Conservation (phyloP, 352 stramenopile genomes). For the Phytophthora aleatoria region DNA sequence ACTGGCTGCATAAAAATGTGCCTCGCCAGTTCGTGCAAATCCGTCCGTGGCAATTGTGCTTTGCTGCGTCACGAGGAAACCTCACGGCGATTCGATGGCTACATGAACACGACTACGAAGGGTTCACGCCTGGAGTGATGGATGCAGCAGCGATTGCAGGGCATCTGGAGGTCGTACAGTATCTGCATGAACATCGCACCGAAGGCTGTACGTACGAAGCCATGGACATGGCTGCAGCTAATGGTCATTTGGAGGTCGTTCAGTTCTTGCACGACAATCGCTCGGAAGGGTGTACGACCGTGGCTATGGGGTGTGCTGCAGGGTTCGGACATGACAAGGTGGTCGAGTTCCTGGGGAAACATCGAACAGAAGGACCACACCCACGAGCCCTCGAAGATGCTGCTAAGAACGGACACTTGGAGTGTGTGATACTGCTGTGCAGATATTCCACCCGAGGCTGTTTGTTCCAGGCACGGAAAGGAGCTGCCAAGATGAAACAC, state of each 20-base stretch:
- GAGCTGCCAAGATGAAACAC: slow-evolving; percentile 42
- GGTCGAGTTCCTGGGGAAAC: slow-evolving; percentile 36
- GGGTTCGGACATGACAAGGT: slow-evolving; percentile 32
- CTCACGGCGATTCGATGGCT: slow-evolving; percentile 34
- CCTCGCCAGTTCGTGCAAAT: slow-evolving; percentile 29
- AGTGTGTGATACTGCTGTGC: slow-evolving; percentile 30
- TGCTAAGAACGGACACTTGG: slow-evolving; percentile 37
- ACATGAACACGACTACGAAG: slow-evolving; percentile 24
- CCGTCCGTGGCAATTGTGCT: slow-evolving; percentile 36
- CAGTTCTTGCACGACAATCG: slow-evolving; percentile 39
- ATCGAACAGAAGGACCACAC: slow-evolving; percentile 39
- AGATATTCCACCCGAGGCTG: slow-evolving; percentile 34
- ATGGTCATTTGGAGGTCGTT: slow-evolving; percentile 36
- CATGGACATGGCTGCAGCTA: slow-evolving; percentile 44
- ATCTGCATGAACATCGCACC: slow-evolving; percentile 28
- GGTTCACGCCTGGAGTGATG: slow-evolving; percentile 33
- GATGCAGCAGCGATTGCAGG: slow-evolving; percentile 32
- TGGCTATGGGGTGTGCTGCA: slow-evolving; percentile 38
- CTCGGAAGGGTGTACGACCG: slow-evolving; percentile 33
- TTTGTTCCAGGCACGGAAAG: slow-evolving; percentile 38
- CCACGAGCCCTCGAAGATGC: slow-evolving; percentile 40
- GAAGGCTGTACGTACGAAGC: slow-evolving; percentile 38
- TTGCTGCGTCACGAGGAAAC: slow-evolving; percentile 34
- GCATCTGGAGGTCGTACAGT: slow-evolving; percentile 34
- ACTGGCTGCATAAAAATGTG: slow-evolving; percentile 33